Base-by-base conservation (phyloP, 2,329 filamentous ascomycete species). In the Spiromastix sp. region DNA sequence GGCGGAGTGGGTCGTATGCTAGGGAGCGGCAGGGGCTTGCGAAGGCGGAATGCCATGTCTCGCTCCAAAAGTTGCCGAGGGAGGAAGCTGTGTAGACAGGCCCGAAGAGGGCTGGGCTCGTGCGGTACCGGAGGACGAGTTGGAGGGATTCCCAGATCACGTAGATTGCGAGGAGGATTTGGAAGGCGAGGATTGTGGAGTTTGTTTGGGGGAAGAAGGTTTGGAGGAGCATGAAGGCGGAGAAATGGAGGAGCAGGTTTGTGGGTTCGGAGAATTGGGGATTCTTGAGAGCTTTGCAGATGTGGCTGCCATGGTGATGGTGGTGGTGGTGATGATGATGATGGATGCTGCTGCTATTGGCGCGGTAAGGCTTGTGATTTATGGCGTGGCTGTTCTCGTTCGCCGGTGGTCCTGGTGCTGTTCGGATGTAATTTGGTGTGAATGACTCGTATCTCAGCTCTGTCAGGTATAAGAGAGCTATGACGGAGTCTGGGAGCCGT, bases 401-500 rank as follows among this genome's bases (percentile, higher is more conserved):
- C 11, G 37, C 27, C 15, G 30, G 18, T 21, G 43, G 42, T 20
- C 32, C 38, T 1, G 38, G 39, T 1, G 54, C 42, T 4, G 53
- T 43, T 4, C 57, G 51, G 32, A 62, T 52, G 31, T 54, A 49
- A 39, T 63, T 64, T 32, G 61, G 61, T 1, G 51, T 56, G 45
- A 64, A 64, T 11, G 58, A 62, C 37, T 64, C 61, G 42, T 63
- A 64, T 33, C 61, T 56, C 7, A 64, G 46, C 42, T 64, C 60
- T 1, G 57, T 63, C 8, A 63, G 40, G 11, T 59, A 37, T 8
- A 61, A 47, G 10, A 64, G 43, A 2, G 57, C 48, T 11, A 54
- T 39, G 15, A 51, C 32, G 39, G 45, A 48, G 30, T 51, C 47
- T 8, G 50, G 39, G n/a, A 50, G 57, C 10, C 22, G 36, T 7